These are phyloP conservation scores for Aspergillus niger DNA, from an alignment of 2,329 filamentous ascomycete species.

Conservation along the genomic window DNA sequence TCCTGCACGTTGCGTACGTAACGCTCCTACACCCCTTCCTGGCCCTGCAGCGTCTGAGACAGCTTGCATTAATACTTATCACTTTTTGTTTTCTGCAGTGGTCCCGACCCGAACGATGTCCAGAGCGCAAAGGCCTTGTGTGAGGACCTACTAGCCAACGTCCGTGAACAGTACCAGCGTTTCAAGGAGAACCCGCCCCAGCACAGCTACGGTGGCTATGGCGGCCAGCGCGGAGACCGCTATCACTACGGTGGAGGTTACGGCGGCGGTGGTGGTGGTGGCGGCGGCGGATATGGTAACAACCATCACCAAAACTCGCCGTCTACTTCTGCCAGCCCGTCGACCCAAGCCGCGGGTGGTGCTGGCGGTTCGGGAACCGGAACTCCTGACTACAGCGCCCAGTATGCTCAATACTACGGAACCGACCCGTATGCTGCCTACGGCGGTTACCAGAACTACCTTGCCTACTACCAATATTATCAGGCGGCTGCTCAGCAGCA, in stretches of 20 bases:
- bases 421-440: constrained; percentile 87
- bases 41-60: background rate
- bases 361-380: constrained; percentile 33
- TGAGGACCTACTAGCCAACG: constrained; percentile 81
- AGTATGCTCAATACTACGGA: constrained; percentile 80
- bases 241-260: constrained; percentile 45
- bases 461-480: constrained; percentile 67
- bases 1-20: constrained; percentile 81
- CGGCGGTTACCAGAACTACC: constrained; percentile 78
- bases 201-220: constrained; percentile 56
- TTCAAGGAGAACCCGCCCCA: constrained; percentile 80
- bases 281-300: constrained; percentile 39
- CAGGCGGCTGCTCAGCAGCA: constrained; percentile 59
- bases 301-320: constrained; percentile 44
- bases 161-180: constrained; percentile 84
- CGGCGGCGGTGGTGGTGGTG: constrained; percentile 35
- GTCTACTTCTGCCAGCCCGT: constrained; percentile 46
- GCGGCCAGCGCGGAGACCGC: constrained; percentile 55
- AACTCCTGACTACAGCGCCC: constrained; percentile 69
- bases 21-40: background rate
- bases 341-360: constrained; percentile 42
- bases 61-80: no score
- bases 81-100: constrained; percentile 53
- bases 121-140: constrained; percentile 85
- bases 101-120: constrained; percentile 84